phyloP scores from a whole-genome alignment of 352 stramenopile species.

The Pythium monospermum region DNA sequence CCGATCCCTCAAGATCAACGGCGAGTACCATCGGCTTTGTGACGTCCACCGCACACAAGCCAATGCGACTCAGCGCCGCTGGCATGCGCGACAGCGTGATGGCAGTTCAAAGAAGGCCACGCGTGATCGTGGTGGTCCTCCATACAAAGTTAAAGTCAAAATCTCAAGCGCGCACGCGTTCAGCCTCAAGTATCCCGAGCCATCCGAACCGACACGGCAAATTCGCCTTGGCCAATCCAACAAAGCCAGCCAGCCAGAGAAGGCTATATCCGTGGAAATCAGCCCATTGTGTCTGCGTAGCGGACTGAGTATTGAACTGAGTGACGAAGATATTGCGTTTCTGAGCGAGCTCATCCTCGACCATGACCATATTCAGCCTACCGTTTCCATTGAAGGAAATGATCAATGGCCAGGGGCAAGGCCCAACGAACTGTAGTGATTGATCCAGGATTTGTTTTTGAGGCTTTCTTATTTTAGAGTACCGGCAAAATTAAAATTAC shows the following conservation, averaged over 20 bases:
- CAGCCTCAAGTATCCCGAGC: not conserved
- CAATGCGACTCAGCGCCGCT: conserved; percentile 6
- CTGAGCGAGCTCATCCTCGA: not conserved
- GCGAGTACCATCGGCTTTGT: conserved; percentile 17
- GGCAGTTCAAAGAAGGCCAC: not conserved
- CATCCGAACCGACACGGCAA: not conserved
- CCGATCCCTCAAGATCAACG: conserved; percentile 15
- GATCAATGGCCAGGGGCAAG: too few relatives aligned
- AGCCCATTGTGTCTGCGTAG: not conserved
- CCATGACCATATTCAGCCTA: too few relatives aligned
- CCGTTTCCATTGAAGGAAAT: too few relatives aligned
- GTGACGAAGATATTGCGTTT: not conserved
- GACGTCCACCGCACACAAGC: conserved; percentile 6
- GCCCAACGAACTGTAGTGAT: too few relatives aligned
- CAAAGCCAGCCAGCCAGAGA: not conserved
- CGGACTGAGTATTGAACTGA: not conserved
- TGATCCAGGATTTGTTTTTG: too few relatives aligned
- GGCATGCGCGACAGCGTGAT: not conserved
- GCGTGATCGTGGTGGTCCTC: too few relatives aligned
- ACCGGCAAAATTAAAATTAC: too few relatives aligned
- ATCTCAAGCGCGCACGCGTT: not conserved
- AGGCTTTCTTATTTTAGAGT: too few relatives aligned
- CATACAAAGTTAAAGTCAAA: too few relatives aligned
- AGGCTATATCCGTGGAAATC: not conserved
- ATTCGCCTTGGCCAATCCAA: not conserved